phyloP scores from a whole-genome alignment of 179 eudicot species.

The Beta macrorhiza region DNA sequence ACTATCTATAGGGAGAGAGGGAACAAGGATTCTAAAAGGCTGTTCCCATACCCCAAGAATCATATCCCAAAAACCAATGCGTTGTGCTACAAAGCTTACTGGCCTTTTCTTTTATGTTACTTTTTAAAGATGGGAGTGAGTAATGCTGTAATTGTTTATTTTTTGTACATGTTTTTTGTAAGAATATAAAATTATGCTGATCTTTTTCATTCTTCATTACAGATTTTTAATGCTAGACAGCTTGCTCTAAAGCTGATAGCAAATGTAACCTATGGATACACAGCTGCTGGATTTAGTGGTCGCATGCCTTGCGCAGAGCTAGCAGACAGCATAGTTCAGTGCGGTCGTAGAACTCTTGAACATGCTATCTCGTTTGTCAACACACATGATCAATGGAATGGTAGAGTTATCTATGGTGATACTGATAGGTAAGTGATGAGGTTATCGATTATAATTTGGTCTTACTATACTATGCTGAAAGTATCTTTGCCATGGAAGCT shows the following conservation, averaged over 20 bases:
- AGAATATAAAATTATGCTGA: neutral
- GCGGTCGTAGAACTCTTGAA: constrained; percentile 96
- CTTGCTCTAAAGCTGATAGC: constrained; percentile 95
- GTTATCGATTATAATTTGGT: neutral
- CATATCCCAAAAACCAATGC: too few species aligned
- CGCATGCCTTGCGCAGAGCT: constrained; percentile 99
- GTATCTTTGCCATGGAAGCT: neutral
- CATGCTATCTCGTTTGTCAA: constrained; percentile 78
- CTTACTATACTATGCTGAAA: neutral
- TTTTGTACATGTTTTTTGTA: constrained; percentile 6
- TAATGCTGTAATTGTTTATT: constrained; percentile 9
- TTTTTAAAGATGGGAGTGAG: neutral
- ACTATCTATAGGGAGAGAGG: too few species aligned
- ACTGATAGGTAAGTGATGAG: constrained; percentile 70
- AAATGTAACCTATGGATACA: constrained; percentile 95
- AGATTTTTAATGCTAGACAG: constrained; percentile 93
- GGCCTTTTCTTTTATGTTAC: neutral
- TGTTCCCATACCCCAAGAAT: too few species aligned
- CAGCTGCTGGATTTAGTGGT: constrained; percentile 99
- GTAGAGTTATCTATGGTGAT: constrained; percentile 92
- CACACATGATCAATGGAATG: constrained; percentile 73
- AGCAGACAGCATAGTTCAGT: constrained; percentile 97
- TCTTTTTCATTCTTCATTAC: constrained; percentile 17
- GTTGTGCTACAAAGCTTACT: neutral
- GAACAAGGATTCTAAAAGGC: too few species aligned